Evolutionary conservation across 2,329 filamentous ascomycete species (phyloP).

Genomic region (Nigrospora oryzae): DNA sequence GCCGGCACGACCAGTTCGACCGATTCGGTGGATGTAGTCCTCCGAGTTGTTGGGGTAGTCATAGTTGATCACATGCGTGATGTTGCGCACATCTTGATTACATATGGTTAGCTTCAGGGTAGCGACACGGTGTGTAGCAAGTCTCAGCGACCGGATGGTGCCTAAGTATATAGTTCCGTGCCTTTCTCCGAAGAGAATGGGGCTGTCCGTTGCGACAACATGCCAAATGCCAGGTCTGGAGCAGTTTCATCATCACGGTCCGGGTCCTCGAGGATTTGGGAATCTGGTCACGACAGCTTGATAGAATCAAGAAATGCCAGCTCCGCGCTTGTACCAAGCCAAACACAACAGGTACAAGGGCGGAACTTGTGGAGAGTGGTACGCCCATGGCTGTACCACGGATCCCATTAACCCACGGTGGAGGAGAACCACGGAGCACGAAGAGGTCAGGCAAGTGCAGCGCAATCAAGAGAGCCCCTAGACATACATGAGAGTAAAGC

Average conservation of each 20-base stretch:
- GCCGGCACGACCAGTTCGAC: constrained; percentile 92
- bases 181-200: constrained; percentile 44
- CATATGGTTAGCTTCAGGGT: constrained; percentile 70
- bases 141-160: constrained; percentile 45
- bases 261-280: constrained; percentile 46
- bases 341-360: constrained; percentile 55
- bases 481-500: constrained; percentile 89
- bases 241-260: constrained; percentile 38
- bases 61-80: constrained; percentile 99
- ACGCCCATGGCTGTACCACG: constrained; percentile 58
- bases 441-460: constrained; percentile 83
- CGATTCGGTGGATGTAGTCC: constrained; percentile 96
- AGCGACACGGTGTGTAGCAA: constrained; percentile 48
- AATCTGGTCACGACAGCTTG: constrained; percentile 56
- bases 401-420: constrained; percentile 80
- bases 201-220: constrained; percentile 54
- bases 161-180: constrained; percentile 43
- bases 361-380: constrained; percentile 68
- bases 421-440: constrained; percentile 73
- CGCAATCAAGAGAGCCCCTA: constrained; percentile 81
- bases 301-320: constrained; percentile 71
- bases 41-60: constrained; percentile 99
- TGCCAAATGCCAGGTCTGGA: constrained; percentile 36
- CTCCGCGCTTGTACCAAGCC: constrained; percentile 66
- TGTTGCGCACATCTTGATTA: constrained; percentile 96